Evolutionary conservation across 352 stramenopile genomes (phyloP).

Genomic region (Pythium angustatum): DNA sequence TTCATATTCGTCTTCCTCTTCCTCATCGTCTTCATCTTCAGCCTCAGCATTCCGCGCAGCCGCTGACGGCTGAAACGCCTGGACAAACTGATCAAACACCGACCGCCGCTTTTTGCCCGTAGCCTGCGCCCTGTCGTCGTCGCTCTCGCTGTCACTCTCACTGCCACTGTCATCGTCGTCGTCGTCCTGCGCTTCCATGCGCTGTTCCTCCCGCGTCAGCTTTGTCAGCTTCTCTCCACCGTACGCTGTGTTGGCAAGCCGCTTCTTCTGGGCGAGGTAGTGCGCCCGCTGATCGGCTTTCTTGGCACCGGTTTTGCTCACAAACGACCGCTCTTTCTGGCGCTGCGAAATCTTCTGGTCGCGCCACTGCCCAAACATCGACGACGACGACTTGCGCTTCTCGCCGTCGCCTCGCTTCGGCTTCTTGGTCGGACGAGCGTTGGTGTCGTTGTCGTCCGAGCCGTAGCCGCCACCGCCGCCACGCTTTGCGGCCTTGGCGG

Average conservation of each 20-base stretch:
- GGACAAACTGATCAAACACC: conserved; percentile 79
- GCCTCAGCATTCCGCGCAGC: conserved; percentile 30
- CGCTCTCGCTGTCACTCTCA: background rate
- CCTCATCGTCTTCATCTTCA: conserved; percentile 42
- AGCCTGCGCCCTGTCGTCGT: too few species aligned
- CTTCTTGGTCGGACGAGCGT: conserved; percentile 7
- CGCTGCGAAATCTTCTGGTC: conserved; percentile 51
- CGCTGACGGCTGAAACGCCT: conserved; percentile 49
- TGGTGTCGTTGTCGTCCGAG: conserved; percentile 5
- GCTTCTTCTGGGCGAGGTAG: conserved; percentile 36
- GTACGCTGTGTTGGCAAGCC: conserved; percentile 46
- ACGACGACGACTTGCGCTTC: conserved; percentile 25
- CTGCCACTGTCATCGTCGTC: conserved; percentile 24
- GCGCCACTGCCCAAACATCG: conserved; percentile 83
- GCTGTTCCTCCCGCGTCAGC: conserved; percentile 25
- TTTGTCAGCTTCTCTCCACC: conserved; percentile 25
- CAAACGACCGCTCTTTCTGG: conserved; percentile 48
- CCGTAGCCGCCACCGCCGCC: background rate
- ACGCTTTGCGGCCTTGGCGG: conserved; percentile 11
- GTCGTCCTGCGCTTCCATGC: conserved; percentile 17
- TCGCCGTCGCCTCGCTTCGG: background rate
- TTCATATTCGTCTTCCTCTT: conserved; percentile 50
- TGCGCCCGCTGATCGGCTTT: conserved; percentile 51
- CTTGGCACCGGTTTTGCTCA: conserved; percentile 44
- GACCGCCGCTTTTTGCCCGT: conserved; percentile 38